Conservation (phyloP, 768 basidiomycete species). For the Leccinum longicurvipes region DNA sequence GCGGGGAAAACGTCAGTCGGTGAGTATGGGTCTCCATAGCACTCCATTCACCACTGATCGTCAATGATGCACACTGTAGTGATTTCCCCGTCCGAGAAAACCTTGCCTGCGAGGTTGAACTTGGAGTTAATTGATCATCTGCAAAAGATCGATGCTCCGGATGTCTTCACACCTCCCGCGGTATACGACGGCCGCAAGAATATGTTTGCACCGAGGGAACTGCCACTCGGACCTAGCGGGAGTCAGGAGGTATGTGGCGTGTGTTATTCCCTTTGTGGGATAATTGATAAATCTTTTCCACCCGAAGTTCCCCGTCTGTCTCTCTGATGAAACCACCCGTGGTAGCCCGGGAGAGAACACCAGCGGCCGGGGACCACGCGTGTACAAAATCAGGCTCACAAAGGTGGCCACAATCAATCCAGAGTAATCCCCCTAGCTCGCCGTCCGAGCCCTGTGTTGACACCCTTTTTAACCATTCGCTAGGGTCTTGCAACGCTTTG, state of each 20-base stretch:
- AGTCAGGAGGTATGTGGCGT: slow-evolving; percentile 47
- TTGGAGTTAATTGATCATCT: slow-evolving; percentile 65
- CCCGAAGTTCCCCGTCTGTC: slow-evolving; percentile 57
- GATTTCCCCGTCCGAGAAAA: slow-evolving; percentile 67
- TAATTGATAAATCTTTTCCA: slow-evolving; percentile 4
- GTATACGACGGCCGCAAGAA: slow-evolving; percentile 84
- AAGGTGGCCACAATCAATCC: slow-evolving; percentile 61
- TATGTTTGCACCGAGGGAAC: slow-evolving; percentile 56
- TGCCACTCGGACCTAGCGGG: slow-evolving; percentile 54
- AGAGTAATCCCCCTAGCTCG: slow-evolving; percentile 33
- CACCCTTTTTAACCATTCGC: background rate
- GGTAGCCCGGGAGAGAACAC: slow-evolving; percentile 33
- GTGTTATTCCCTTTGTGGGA: background rate
- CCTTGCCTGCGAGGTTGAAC: slow-evolving; percentile 62
- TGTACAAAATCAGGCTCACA: slow-evolving; percentile 61
- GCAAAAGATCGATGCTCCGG: slow-evolving; percentile 54
- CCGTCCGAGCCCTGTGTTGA: slow-evolving; percentile 22
- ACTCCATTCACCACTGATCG: slow-evolving; percentile 11
- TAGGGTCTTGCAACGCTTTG: slow-evolving; percentile 64
- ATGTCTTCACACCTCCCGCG: slow-evolving; percentile 69
- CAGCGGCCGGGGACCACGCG: slow-evolving; percentile 47
- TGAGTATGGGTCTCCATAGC: slow-evolving; percentile 1
- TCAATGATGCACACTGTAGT: slow-evolving; percentile 35
- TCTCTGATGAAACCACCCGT: slow-evolving; percentile 38
- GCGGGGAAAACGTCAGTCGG: slow-evolving; percentile 17